Evolutionary conservation across 2,329 filamentous ascomycete genomes (phyloP), one percentile per base, ranked within the genome.

Genomic region (Aspergillus sp.): DNA sequence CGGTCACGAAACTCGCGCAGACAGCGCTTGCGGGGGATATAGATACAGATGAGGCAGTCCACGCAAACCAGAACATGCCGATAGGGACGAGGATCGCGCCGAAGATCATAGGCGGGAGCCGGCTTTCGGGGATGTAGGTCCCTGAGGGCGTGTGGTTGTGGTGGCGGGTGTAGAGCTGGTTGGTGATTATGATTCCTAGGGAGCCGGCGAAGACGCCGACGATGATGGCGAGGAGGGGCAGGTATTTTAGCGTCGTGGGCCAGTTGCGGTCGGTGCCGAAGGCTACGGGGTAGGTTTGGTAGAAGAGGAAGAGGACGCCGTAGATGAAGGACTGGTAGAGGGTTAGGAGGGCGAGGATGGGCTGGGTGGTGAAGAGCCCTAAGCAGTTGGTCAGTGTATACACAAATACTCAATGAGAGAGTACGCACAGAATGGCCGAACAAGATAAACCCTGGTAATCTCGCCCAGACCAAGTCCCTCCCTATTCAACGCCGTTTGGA

Each of bases 261-360:
- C 91, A 96, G 54, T 89, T 89, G 12, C 92, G 87, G 53, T 83
- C 71, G 49, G 87, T 78, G 7, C 81, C 80, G 72, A 93, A 96
- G 49, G 95, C 87, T 57, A 95, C 88, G 0, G 91, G 91, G 70
- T 95, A 95, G 9, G 90, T 90, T 13, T 96, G 87, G 76, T 96
- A 96, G 73, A 90, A 93, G 20, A 96, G 84, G 66, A 93, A 93
- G 3, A 96, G 79, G 41, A 95, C 89, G 15, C 85, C 89, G 69
- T 96, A 96, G 32, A 95, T 85, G 34, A 96, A 76, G 0, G 89
- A 82, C 60, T 88, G 83, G 64, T 88, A 88, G 13, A 48, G 36
- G 13, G 48, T 50, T 5, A 42, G 17, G 3, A 41, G 36, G 9
- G 41, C 18, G 3, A 34, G 32, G 11, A 34, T 34, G 32, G 32